Evolutionary conservation across 257 asterid genomes (phyloP), one percentile per base, ranked within the genome.

Genomic region (Solanum pennellii): DNA sequence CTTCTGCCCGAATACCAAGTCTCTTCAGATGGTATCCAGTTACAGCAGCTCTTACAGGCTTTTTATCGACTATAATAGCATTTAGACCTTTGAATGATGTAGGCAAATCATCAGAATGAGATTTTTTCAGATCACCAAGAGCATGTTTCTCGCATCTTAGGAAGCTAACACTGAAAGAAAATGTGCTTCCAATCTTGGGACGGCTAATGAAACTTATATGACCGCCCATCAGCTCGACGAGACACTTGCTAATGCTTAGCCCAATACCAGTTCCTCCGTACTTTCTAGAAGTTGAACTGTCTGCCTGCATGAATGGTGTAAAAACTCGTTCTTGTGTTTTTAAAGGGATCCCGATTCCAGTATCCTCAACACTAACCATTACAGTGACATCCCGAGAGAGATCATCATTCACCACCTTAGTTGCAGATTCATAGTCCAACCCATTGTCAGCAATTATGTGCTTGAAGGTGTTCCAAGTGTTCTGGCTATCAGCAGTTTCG

Each of bases 181-280:
- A 96, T 1, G 99, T 95, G 92, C 98, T 96, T 73, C 99, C 99
- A 20, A 96, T 86, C 71, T 93, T 92, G 18, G 95, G 98, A 65
- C 93, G 96, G 90, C 98, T 94, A 62, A 90, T 89, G 91, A 96
- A 96, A 91, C 86, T 90, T 93, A 96, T 96, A n/a, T 86, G 92
- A 85, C 99, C 99, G 9, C 98, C 96, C 98, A 96, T 96, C 65
- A 95, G 93, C 93, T 92, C 98, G 6, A 96, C 99, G 20, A 96
- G 94, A 87, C 98, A 94, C 92, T 95, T 93, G 77, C 99, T 94
- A 82, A 96, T 96, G 92, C 98, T 96, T 90, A 96, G 87, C 49
- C 99, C 99, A 37, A 96, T 94, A 59, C 99, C 99, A 2, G 99
- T 96, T 83, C 99, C 99, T 82, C 99, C 99, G 35, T 95, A 96